Evolutionary conservation across 164 flowering plant genomes (phyloP).

Genomic region (Malania oleifera): DNA sequence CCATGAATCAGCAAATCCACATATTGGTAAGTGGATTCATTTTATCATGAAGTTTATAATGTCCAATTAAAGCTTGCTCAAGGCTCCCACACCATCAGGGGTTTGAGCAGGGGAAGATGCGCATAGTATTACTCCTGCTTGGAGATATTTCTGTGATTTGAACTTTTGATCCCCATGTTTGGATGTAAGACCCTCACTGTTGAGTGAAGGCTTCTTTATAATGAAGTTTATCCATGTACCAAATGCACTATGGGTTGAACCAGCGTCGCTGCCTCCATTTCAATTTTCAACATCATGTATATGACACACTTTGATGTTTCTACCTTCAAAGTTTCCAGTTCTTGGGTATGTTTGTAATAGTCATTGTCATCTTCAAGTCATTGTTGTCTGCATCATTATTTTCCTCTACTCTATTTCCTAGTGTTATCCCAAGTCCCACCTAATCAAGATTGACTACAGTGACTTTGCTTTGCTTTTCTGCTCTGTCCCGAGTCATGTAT

Average conservation of each 20-base stretch:
- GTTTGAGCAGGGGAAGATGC: too few species aligned
- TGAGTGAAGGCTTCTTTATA: too few species aligned
- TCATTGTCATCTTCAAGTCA: background rate
- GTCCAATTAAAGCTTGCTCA: too few species aligned
- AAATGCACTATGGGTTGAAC: background rate
- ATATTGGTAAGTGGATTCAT: constrained; percentile 60
- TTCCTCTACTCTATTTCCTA: too few species aligned
- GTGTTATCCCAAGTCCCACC: background rate
- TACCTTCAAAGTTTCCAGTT: too few species aligned
- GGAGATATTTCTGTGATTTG: too few species aligned
- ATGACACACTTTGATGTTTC: background rate
- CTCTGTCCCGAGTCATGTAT: background rate
- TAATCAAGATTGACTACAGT: too few species aligned
- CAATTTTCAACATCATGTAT: background rate
- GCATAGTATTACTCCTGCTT: too few species aligned
- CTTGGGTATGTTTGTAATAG: background rate
- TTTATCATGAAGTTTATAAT: background rate
- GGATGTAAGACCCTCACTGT: too few species aligned
- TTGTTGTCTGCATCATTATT: too few species aligned
- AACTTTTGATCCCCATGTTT: too few species aligned
- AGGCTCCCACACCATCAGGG: too few species aligned
- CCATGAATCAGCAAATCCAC: constrained; percentile 98
- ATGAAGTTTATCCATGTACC: background rate
- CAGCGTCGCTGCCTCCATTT: background rate
- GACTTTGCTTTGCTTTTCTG: background rate